Evolutionary conservation across 2,329 filamentous ascomycete species (phyloP).

Genomic region (Hymenotorrendiella dingleyae): DNA sequence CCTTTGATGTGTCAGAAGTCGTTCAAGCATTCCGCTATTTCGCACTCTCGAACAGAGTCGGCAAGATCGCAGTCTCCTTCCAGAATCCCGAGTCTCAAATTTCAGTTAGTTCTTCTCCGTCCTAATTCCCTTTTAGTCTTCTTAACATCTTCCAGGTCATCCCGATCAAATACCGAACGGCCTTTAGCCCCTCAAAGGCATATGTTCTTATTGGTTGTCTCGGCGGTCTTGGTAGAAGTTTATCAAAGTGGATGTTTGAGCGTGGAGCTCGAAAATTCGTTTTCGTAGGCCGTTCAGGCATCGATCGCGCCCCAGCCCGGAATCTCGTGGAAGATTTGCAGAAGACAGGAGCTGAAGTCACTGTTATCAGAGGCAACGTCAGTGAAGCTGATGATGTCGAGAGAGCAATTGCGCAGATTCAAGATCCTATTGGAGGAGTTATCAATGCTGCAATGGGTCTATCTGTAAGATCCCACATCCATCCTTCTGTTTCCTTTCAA

Average conservation of each 20-base stretch:
- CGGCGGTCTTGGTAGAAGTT: conserved; percentile 16
- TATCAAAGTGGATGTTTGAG: conserved; percentile 14
- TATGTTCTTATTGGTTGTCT: conserved; percentile 16
- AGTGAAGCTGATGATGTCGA: conserved; percentile 2
- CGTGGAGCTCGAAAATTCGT: conserved; percentile 11
- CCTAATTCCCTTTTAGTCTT: too few relatives aligned
- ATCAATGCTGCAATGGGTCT: conserved; percentile 20
- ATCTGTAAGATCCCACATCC: conserved; percentile 10
- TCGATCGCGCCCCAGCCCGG: conserved; percentile 19
- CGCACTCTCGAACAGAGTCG: conserved; percentile 8
- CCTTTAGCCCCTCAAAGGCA: conserved; percentile 5
- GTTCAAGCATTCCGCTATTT: conserved; percentile 9
- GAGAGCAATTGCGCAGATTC: neutral
- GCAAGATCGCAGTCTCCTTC: conserved; percentile 11
- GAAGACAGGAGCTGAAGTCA: conserved; percentile 16
- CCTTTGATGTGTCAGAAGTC: conserved; percentile 8
- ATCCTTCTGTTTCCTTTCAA: too few relatives aligned
- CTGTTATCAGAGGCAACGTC: conserved; percentile 3
- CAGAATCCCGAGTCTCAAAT: conserved; percentile 3
- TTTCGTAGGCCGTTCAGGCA: conserved; percentile 12
- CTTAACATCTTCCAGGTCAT: neutral
- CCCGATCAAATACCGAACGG: conserved; percentile 1
- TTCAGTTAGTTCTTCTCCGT: conserved; percentile 1
- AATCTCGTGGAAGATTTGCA: conserved; percentile 13
- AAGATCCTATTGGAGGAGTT: conserved; percentile 13